Percentiles rank a stretch among this genome's conserved stretches.
phyloP scores from a whole-genome alignment of 2,329 filamentous ascomycete genomes.

The Colletotrichum sp. region DNA sequence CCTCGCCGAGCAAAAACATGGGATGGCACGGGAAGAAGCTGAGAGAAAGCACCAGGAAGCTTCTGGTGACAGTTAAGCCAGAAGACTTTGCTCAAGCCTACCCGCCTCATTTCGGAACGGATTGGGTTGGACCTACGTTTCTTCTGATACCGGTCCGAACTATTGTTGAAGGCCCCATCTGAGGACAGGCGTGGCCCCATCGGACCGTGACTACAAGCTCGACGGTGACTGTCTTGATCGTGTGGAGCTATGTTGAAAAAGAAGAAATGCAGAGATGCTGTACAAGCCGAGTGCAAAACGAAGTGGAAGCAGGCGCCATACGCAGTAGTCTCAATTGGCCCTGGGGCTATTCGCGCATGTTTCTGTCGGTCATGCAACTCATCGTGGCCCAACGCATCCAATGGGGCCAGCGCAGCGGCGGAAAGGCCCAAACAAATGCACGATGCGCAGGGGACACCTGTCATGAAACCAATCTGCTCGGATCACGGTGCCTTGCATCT shows the following conservation, averaged over 20 bases:
- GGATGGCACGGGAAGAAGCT: background rate
- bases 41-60: background rate
- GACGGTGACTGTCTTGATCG: background rate
- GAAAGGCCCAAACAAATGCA: constrained; percentile 10
- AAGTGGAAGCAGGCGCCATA: background rate
- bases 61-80: background rate
- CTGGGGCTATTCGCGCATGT: background rate
- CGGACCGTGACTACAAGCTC: background rate
- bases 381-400: background rate
- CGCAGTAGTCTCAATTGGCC: background rate
- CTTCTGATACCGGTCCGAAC: background rate
- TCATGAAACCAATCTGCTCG: background rate
- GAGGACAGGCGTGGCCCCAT: background rate
- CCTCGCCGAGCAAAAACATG: background rate
- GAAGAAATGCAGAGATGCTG: background rate
- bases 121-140: background rate
- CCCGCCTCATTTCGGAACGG: background rate
- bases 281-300: background rate
- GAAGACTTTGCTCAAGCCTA: background rate
- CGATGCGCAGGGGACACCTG: constrained; percentile 11
- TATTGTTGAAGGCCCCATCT: background rate
- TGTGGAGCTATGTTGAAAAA: background rate
- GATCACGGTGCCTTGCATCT: constrained; percentile 6
- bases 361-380: constrained; percentile 2
- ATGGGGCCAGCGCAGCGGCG: background rate